phyloP scores from a whole-genome alignment of 176 grass and related monocot species.

The Alloteropsis semialata region DNA sequence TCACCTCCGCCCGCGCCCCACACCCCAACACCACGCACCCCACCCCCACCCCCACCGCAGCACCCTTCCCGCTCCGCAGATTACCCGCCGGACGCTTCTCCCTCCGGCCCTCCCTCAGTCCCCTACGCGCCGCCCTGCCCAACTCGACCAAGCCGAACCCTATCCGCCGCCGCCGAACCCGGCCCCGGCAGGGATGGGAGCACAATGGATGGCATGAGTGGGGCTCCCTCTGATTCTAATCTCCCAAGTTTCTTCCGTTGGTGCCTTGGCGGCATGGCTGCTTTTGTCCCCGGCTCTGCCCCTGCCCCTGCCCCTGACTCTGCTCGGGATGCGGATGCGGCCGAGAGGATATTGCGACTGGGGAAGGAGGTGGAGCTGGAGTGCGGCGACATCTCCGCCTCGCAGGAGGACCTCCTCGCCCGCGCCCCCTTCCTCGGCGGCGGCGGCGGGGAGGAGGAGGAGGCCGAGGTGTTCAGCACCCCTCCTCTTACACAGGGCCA shows the following conservation, averaged over 20 bases:
- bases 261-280: neutral
- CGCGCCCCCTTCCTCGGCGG: slow-evolving; percentile 5
- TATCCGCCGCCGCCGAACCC: neutral
- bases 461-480: slow-evolving; percentile 31
- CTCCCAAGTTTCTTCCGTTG: neutral
- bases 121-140: neutral
- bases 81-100: neutral
- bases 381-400: slow-evolving; percentile 28
- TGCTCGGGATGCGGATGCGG: neutral
- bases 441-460: neutral
- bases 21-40: too few relatives aligned
- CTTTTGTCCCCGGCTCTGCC: neutral
- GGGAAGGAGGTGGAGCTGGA: neutral
- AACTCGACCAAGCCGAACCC: neutral
- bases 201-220: neutral
- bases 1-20: neutral
- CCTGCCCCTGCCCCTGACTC: neutral
- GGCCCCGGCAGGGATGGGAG: neutral
- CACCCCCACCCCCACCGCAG: neutral
- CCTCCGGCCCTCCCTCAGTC: neutral
- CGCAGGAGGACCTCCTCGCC: slow-evolving; percentile 27
- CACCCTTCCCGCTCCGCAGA: neutral
- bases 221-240: neutral
- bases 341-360: neutral
- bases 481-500: neutral